Conservation (phyloP, 345 rosid genomes). For the Mallotus nudiflorus region DNA sequence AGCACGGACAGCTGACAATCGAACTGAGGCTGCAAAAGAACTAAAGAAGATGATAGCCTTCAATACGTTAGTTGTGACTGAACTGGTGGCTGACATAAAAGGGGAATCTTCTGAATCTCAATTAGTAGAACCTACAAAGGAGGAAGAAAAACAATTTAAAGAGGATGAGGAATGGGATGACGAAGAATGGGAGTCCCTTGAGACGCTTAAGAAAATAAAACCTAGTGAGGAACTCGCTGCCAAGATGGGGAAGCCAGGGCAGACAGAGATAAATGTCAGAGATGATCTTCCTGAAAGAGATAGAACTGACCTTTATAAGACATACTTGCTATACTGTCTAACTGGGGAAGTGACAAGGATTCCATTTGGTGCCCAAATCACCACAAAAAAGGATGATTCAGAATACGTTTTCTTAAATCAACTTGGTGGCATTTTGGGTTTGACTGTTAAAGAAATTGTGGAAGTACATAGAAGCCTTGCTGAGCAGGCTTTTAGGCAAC, state of each 20-base stretch:
- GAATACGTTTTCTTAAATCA: constrained; percentile 74
- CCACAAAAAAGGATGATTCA: constrained; percentile 72
- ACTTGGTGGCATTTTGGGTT: constrained; percentile 87
- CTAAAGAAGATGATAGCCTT: constrained; percentile 88
- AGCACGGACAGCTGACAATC: constrained; percentile 69
- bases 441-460: constrained; percentile 68
- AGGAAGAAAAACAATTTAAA: constrained; percentile 39
- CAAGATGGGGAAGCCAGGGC: constrained; percentile 70
- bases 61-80: constrained; percentile 74
- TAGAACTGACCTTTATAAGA: constrained; percentile 78
- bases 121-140: constrained; percentile 53
- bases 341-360: constrained; percentile 76
- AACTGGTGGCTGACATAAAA: constrained; percentile 79
- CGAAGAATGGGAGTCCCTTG: constrained; percentile 75
- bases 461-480: constrained; percentile 81
- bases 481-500: constrained; percentile 82
- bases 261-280: constrained; percentile 87
- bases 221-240: constrained; percentile 60
- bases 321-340: constrained; percentile 76
- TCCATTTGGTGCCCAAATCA: constrained; percentile 79
- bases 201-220: constrained; percentile 68
- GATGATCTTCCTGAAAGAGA: constrained; percentile 91
- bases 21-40: constrained; percentile 75
- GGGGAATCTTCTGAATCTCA: constrained; percentile 69
- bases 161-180: constrained; percentile 51